phyloP scores from a whole-genome alignment of 78 protist genomes.

The Dictyostelium firmibasis region DNA sequence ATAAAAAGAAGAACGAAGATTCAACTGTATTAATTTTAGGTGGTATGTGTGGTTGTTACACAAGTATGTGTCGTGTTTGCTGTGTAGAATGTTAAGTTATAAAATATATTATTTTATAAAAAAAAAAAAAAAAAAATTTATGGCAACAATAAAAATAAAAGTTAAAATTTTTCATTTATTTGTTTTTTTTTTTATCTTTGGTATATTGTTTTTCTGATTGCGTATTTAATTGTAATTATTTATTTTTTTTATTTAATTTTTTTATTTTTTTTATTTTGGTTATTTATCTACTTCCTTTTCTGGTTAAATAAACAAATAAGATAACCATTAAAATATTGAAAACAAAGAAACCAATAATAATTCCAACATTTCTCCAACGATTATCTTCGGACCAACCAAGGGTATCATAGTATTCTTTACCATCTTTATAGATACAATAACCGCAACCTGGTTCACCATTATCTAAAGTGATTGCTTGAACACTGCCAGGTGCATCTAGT shows the following conservation, averaged over 20 bases:
- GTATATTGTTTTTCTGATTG: too few species aligned
- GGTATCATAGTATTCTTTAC: slow-evolving; percentile 43
- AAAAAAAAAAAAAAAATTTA: background rate
- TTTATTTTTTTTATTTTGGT: background rate
- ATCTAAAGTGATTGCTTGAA: background rate
- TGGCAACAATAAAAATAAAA: too few species aligned
- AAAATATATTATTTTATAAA: background rate
- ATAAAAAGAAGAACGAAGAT: background rate
- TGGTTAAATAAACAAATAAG: slow-evolving; percentile 23
- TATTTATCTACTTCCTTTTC: slow-evolving; percentile 54
- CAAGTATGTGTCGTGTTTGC: background rate
- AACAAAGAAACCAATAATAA: slow-evolving; percentile 16
- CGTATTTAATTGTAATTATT: too few species aligned
- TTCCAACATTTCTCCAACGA: slow-evolving; percentile 73
- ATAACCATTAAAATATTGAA: slow-evolving; percentile 18
- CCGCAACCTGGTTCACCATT: slow-evolving; percentile 19
- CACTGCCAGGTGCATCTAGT: background rate
- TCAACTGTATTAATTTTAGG: slow-evolving; percentile 15
- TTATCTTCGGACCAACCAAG: slow-evolving; percentile 33
- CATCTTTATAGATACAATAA: slow-evolving; percentile 48
- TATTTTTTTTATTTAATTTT: too few species aligned
- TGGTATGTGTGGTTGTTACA: slow-evolving; percentile 67
- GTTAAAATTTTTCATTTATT: too few species aligned
- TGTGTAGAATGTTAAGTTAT: slow-evolving; percentile 51
- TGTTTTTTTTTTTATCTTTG: background rate